Conservation (phyloP, 768 basidiomycete species). For the Boletus tomentosulus region DNA sequence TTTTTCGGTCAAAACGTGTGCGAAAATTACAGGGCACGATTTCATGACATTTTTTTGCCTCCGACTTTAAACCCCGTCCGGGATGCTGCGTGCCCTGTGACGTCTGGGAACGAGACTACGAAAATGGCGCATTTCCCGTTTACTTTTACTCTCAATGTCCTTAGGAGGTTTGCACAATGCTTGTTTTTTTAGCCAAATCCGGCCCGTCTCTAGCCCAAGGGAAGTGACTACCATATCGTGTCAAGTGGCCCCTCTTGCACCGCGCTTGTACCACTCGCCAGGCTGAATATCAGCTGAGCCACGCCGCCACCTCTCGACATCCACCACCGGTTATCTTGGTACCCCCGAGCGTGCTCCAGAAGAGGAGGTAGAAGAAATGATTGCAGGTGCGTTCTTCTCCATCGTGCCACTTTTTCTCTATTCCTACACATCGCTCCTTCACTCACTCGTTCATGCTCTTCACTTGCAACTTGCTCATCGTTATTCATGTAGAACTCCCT, state of each 20-base stretch:
- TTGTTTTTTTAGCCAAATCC: slow-evolving; percentile 37
- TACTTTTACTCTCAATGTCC: slow-evolving; percentile 64
- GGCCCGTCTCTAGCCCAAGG: slow-evolving; percentile 14
- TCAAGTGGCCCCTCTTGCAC: slow-evolving; percentile 22
- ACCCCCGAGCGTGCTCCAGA: slow-evolving; percentile 35
- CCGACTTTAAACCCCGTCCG: background rate
- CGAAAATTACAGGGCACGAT: no score
- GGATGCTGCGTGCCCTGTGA: no score
- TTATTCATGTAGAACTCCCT: slow-evolving; percentile 64
- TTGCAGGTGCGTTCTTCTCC: slow-evolving; percentile 35
- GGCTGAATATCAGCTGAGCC: slow-evolving; percentile 48
- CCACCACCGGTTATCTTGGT: slow-evolving; percentile 62
- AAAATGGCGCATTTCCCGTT: slow-evolving; percentile 58
- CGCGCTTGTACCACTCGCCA: slow-evolving; percentile 38
- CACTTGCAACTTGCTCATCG: slow-evolving; percentile 42
- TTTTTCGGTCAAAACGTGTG: no score
- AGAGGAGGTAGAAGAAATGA: slow-evolving; percentile 44
- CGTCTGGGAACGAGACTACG: slow-evolving; percentile 25
- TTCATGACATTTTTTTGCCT: no score
- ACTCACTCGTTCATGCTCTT: slow-evolving; percentile 18
- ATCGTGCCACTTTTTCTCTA: slow-evolving; percentile 6
- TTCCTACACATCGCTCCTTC: slow-evolving; percentile 7
- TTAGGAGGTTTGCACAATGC: slow-evolving; percentile 60
- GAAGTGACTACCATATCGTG: slow-evolving; percentile 24
- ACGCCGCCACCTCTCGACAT: slow-evolving; percentile 49